These are phyloP conservation scores for Ormosia semicastrata DNA, from an alignment of 306 rosid genomes.

Conservation along the genomic window DNA sequence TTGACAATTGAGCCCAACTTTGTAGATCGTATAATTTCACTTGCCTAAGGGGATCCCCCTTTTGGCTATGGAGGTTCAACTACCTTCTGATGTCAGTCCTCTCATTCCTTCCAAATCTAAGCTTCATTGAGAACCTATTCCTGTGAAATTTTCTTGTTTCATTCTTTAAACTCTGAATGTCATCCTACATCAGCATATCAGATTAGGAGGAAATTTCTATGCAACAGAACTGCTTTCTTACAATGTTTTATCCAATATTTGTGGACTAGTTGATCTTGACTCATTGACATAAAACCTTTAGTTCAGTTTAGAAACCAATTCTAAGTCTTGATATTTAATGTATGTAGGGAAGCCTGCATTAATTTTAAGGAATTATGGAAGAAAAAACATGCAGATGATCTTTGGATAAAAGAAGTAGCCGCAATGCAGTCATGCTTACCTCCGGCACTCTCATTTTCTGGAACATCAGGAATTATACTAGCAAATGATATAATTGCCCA, in stretches of 20 bases:
- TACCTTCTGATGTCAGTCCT: constrained; percentile 25
- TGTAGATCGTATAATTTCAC: constrained; percentile 32
- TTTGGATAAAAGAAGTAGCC: constrained; percentile 59
- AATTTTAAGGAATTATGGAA: constrained; percentile 55
- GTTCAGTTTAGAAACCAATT: background rate
- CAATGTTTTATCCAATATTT: background rate
- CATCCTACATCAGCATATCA: background rate
- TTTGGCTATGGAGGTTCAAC: constrained; percentile 25
- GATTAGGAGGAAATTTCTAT: constrained; percentile 1
- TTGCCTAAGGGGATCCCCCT: constrained; percentile 19
- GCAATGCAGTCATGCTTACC: constrained; percentile 53
- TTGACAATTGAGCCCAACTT: constrained; percentile 26
- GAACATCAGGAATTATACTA: constrained; percentile 49
- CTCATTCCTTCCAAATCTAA: constrained; percentile 37
- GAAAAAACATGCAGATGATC: constrained; percentile 54
- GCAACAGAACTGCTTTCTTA: background rate
- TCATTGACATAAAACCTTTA: constrained; percentile 14
- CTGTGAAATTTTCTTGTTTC: background rate
- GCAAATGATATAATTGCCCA: constrained; percentile 36
- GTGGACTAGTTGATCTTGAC: constrained; percentile 8
- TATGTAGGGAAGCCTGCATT: constrained; percentile 56
- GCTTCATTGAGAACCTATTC: constrained; percentile 21
- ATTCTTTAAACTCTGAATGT: constrained; percentile 3
- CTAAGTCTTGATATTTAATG: background rate
- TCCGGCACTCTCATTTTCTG: constrained; percentile 40